Conservation (phyloP, 202 grass and related monocot species). For the Elaeis oleifera region DNA sequence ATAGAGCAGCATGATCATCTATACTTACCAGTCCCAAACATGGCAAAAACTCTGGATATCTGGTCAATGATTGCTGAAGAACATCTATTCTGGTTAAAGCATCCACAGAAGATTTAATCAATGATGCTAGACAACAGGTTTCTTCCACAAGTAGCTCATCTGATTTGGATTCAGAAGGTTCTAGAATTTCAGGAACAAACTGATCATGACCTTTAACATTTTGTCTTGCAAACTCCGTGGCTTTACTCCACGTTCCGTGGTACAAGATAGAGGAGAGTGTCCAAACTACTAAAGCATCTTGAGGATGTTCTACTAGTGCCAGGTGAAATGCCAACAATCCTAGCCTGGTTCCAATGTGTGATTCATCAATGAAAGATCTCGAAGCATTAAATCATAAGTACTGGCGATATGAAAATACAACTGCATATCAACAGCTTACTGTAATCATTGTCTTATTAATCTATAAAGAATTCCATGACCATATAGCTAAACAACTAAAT, state of each 20-base stretch:
- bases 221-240: constrained; percentile 46
- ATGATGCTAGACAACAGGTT: constrained; percentile 42
- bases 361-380: not conserved
- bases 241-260: constrained; percentile 51
- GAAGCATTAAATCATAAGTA: too few species aligned
- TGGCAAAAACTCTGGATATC: constrained; percentile 31
- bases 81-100: constrained; percentile 41
- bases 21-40: constrained; percentile 51
- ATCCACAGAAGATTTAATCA: constrained; percentile 49
- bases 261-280: constrained; percentile 60
- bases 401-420: not conserved
- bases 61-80: constrained; percentile 48
- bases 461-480: too few species aligned
- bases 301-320: constrained; percentile 59
- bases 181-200: constrained; percentile 57
- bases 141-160: constrained; percentile 46
- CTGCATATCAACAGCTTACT: not conserved
- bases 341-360: constrained; percentile 34
- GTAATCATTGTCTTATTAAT: too few species aligned
- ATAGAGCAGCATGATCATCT: too few species aligned
- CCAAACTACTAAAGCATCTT: constrained; percentile 56
- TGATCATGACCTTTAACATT: constrained; percentile 31
- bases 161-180: constrained; percentile 26
- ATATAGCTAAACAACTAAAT: too few species aligned
- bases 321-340: constrained; percentile 68